phyloP scores from a whole-genome alignment of 2,329 filamentous ascomycete genomes.

The Clonostachys solani region DNA sequence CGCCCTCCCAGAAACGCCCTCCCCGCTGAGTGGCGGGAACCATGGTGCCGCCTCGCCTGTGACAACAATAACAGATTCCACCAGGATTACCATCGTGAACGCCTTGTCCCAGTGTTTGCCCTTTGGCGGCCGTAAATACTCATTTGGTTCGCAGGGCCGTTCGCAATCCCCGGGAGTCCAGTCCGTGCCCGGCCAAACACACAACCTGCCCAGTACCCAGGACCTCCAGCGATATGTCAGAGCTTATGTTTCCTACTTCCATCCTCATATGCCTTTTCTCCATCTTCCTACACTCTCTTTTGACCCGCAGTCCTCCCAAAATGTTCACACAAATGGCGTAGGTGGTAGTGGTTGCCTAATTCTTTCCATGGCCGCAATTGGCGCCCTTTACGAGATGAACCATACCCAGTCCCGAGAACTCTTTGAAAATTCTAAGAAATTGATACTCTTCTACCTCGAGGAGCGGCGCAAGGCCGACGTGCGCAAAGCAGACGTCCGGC shows the following conservation, averaged over 20 bases:
- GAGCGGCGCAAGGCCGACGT: conserved; percentile 85
- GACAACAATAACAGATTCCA: conserved; percentile 62
- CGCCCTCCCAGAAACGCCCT: conserved; percentile 66
- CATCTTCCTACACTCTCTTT: conserved; percentile 91
- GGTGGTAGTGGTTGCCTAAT: conserved; percentile 84
- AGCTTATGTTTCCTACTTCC: conserved; percentile 87
- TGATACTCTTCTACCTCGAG: conserved; percentile 91
- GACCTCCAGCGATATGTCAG: conserved; percentile 89
- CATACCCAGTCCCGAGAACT: conserved; percentile 74
- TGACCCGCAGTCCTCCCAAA: conserved; percentile 64
- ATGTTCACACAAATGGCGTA: conserved; percentile 54
- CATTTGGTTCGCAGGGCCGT: conserved; percentile 50
- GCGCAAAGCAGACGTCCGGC: conserved; percentile 54
- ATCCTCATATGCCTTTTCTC: conserved; percentile 91
- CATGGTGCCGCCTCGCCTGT: conserved; percentile 50
- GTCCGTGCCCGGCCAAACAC: conserved; percentile 42
- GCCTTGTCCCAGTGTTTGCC: conserved; percentile 53
- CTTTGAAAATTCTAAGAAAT: conserved; percentile 90
- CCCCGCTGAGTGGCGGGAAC: conserved; percentile 64
- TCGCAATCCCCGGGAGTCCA: conserved; percentile 49
- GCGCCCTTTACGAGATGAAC: conserved; percentile 84
- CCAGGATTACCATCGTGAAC: conserved; percentile 56
- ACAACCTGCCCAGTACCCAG: conserved; percentile 69
- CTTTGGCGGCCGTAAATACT: conserved; percentile 60
- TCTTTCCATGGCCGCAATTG: conserved; percentile 75